These are phyloP conservation scores for Cunninghamia lanceolata DNA, from an alignment of 75 land plant species.

Conservation along the genomic window DNA sequence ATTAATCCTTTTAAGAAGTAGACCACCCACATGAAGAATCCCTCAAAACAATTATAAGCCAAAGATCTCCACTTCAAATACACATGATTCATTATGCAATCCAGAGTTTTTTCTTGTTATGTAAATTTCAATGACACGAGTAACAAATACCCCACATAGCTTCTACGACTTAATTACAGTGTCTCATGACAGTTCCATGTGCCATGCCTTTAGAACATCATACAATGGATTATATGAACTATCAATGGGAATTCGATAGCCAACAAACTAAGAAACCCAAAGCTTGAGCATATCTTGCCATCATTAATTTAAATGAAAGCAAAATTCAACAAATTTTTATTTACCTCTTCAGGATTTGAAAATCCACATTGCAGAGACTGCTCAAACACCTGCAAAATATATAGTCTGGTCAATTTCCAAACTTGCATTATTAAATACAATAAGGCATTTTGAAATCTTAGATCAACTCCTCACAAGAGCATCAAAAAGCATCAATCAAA, in stretches of 20 bases:
- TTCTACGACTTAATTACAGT: neutral
- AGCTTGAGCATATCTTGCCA: neutral
- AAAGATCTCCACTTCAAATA: neutral
- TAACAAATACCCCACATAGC: neutral
- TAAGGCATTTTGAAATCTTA: neutral
- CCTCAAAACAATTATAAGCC: neutral
- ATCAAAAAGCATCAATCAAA: neutral
- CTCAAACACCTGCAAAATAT: conserved; percentile 80
- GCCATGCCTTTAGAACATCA: neutral
- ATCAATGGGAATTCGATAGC: neutral
- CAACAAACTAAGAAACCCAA: neutral
- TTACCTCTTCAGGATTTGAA: conserved; percentile 75
- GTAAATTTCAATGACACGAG: neutral
- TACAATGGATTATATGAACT: neutral
- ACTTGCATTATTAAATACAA: neutral
- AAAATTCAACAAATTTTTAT: neutral
- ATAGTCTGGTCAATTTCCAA: neutral
- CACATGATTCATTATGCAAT: neutral
- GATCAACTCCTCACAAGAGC: neutral
- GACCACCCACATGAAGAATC: neutral
- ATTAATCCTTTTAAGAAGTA: neutral
- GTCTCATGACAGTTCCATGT: neutral
- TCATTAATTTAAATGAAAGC: neutral
- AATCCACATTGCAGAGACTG: conserved; percentile 68
- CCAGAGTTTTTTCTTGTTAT: neutral